These are phyloP conservation scores for Coemansia sp. DNA, from an alignment of 192 early-diverging fungal genomes.

Conservation along the genomic window DNA sequence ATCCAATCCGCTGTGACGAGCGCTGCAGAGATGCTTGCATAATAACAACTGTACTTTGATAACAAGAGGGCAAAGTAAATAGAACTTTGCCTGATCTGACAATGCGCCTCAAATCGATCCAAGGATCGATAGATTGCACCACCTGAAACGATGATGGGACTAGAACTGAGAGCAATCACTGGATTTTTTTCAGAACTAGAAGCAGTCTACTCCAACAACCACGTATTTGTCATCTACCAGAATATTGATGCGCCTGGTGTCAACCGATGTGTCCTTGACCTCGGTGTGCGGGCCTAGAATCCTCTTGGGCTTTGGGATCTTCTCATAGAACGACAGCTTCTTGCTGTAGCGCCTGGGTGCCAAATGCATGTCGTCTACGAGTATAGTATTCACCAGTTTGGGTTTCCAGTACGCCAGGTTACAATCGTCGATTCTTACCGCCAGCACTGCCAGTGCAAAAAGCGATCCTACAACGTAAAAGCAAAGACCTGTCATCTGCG, in stretches of 20 bases:
- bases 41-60: not conserved
- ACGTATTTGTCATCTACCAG: conserved; percentile 28
- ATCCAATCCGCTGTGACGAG: not conserved
- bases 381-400: conserved; percentile 16
- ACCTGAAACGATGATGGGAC: conserved; percentile 2
- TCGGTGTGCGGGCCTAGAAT: conserved; percentile 29
- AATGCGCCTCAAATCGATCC: not conserved
- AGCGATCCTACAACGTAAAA: not conserved
- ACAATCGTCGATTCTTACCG: conserved; percentile 25
- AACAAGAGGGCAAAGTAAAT: not conserved
- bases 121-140: not conserved
- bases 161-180: not conserved
- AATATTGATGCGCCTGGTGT: conserved; percentile 28
- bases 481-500: not conserved
- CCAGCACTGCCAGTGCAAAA: not conserved
- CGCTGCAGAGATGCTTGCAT: conserved; percentile 1
- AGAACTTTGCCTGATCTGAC: not conserved
- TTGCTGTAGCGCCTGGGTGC: not conserved
- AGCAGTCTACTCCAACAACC: conserved; percentile 39
- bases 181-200: not conserved
- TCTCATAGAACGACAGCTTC: conserved; percentile 30
- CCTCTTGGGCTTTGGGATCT: conserved; percentile 23
- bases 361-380: conserved; percentile 25
- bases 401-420: conserved; percentile 41
- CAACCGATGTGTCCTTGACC: conserved; percentile 19